A percentile compares a stretch with the other conserved stretches of the same genome.
Evolutionary conservation across 2,329 filamentous ascomycete species (phyloP).

Genomic region (Balansia obtecta): DNA sequence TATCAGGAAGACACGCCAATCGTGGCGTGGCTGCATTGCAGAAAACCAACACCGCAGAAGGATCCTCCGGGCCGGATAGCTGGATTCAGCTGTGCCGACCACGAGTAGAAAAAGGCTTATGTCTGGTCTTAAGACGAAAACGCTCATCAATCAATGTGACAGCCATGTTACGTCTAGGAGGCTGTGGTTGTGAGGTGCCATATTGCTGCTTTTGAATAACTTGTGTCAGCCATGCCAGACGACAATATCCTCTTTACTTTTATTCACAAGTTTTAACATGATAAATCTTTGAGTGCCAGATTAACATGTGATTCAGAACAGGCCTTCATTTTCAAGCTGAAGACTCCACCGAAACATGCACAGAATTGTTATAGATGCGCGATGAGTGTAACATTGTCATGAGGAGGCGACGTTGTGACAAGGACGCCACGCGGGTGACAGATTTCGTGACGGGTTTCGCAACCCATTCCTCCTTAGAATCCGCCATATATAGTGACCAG

Average conservation of each 20-base stretch:
- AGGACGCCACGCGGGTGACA: background rate
- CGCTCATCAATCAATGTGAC: background rate
- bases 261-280: background rate
- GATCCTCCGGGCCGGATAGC: background rate
- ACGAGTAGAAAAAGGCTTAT: background rate
- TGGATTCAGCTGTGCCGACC: background rate
- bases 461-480: too few relatives aligned
- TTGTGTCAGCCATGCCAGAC: background rate
- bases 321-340: background rate
- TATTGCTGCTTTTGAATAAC: background rate
- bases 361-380: background rate
- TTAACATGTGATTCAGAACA: too few relatives aligned
- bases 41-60: background rate
- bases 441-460: too few relatives aligned
- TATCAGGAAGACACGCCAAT: background rate
- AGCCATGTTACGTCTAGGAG: background rate
- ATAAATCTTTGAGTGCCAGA: too few relatives aligned
- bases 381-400: background rate
- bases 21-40: background rate
- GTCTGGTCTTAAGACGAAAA: background rate
- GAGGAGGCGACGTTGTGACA: background rate
- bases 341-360: background rate
- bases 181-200: background rate
- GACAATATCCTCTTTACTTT: background rate
- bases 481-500: too few relatives aligned